Percentiles rank a stretch among this genome's conserved stretches.
These are phyloP conservation scores for Nigrospora oryzae DNA, from an alignment of 2,329 filamentous ascomycete genomes.

Conservation along the genomic window DNA sequence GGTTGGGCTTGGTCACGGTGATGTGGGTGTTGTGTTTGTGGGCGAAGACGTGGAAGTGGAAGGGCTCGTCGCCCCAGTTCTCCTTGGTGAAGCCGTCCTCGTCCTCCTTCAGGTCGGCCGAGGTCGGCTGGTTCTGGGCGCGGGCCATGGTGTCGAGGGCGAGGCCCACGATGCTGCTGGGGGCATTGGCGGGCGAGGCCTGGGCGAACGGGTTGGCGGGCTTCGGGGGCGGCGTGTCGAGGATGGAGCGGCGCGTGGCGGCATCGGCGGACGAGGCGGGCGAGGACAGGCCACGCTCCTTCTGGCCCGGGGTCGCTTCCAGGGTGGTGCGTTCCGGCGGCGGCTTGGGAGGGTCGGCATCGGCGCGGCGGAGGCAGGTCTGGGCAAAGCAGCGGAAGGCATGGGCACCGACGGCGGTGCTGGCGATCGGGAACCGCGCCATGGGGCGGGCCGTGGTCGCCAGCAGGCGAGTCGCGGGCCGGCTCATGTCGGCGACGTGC, in stretches of 20 bases:
- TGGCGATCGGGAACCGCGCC: neutral
- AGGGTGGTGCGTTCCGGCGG: neutral
- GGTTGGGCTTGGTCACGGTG: constrained; percentile 76
- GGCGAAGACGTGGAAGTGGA: constrained; percentile 79
- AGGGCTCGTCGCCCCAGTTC: constrained; percentile 46
- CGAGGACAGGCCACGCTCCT: neutral
- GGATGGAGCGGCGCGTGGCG: neutral
- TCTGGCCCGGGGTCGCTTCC: constrained; percentile 1
- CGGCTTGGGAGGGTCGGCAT: neutral
- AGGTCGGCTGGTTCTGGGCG: constrained; percentile 11
- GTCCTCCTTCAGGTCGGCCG: constrained; percentile 9
- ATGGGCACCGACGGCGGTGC: neutral
- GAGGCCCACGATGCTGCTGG: constrained; percentile 1
- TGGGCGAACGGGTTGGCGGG: neutral
- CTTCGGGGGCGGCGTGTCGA: neutral
- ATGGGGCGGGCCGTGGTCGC: constrained; percentile 2
- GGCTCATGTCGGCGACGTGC: constrained; percentile 2
- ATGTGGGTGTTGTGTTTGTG: constrained; percentile 95
- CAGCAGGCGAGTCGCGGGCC: constrained; percentile 4
- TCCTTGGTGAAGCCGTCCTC: constrained; percentile 19
- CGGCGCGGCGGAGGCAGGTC: constrained; percentile 2
- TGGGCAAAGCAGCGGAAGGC: constrained; percentile 6
- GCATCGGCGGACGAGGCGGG: neutral
- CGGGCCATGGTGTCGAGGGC: constrained; percentile 8
- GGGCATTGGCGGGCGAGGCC: neutral